Conservation (phyloP, 2,329 filamentous ascomycete genomes). For the Pseudogymnoascus sp. region DNA sequence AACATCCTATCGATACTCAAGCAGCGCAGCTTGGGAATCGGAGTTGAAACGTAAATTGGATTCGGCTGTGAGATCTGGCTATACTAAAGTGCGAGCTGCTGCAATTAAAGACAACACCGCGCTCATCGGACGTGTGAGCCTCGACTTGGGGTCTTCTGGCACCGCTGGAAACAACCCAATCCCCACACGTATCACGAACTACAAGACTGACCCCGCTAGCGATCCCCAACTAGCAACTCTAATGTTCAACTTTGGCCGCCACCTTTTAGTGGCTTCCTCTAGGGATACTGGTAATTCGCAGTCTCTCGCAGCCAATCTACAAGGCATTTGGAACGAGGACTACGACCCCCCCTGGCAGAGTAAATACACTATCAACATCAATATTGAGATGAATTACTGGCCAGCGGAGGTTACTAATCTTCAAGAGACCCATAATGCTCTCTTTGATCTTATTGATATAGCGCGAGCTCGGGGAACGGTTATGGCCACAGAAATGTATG, state of each 20-base stretch:
- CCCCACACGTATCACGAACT: background rate
- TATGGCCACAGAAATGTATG: background rate
- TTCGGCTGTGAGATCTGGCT: too few species aligned
- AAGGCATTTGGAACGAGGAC: constrained; percentile 32
- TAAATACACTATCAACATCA: constrained; percentile 35
- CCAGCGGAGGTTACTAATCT: constrained; percentile 20
- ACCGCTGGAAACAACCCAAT: background rate
- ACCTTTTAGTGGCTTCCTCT: constrained; percentile 25
- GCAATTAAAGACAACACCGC: background rate
- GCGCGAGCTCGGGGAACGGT: too few species aligned
- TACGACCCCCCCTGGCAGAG: constrained; percentile 31
- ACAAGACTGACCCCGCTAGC: background rate
- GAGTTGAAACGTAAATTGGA: background rate
- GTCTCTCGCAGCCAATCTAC: constrained; percentile 30
- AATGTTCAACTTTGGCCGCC: constrained; percentile 27
- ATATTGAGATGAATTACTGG: constrained; percentile 36
- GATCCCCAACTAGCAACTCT: constrained; percentile 19
- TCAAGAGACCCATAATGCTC: background rate
- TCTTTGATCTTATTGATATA: background rate
- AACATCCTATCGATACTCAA: background rate
- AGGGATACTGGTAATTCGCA: constrained; percentile 11
- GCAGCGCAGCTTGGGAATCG: background rate
- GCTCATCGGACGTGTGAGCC: too few species aligned
- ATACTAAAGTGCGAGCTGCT: background rate
- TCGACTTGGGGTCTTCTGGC: too few species aligned